phyloP scores from a whole-genome alignment of 192 early-diverging fungal genomes.

The Coemansia sp. region DNA sequence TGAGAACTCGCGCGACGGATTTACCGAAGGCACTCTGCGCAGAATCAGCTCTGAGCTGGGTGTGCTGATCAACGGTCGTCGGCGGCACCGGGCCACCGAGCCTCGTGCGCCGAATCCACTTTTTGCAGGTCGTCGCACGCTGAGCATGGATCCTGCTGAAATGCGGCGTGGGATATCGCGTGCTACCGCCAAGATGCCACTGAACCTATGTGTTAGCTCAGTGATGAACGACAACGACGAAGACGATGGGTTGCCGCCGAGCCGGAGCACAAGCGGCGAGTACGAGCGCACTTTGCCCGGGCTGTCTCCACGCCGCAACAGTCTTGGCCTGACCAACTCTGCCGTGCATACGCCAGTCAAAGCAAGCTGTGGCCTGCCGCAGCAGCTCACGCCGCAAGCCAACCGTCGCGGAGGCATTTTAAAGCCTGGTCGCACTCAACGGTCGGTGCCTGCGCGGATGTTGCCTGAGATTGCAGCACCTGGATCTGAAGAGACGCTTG shows the following conservation, averaged over 20 bases:
- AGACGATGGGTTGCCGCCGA: not conserved
- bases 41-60: conserved; percentile 49
- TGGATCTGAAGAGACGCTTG: not conserved
- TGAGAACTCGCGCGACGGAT: conserved; percentile 51
- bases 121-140: conserved; percentile 6
- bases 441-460: conserved; percentile 10
- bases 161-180: conserved; percentile 8
- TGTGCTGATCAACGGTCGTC: conserved; percentile 32
- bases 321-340: not conserved
- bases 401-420: conserved; percentile 36
- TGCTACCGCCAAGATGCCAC: not conserved
- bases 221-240: not conserved
- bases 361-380: not conserved
- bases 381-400: conserved; percentile 45
- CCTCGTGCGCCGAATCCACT: not conserved
- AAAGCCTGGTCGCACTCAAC: conserved; percentile 31
- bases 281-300: not conserved
- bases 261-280: not conserved
- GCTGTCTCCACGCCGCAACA: conserved; percentile 3
- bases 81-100: conserved; percentile 13
- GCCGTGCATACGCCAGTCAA: not conserved
- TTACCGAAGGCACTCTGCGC: conserved; percentile 35
- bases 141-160: conserved; percentile 29
- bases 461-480: not conserved
- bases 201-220: not conserved